Conservation (phyloP, 2,329 filamentous ascomycete species). For the Fusarium sp. region DNA sequence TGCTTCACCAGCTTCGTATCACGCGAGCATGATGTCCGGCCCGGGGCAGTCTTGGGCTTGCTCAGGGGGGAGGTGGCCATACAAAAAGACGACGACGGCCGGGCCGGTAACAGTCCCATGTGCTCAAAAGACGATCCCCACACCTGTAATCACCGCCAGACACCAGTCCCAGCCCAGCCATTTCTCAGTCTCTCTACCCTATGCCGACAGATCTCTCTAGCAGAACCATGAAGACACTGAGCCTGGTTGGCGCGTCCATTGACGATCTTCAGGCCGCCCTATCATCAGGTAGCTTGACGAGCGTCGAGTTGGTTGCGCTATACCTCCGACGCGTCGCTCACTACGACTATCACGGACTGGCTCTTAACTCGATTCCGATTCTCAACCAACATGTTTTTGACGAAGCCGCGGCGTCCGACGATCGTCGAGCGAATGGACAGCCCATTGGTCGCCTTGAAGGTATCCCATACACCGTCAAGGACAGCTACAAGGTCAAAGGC, state of each 20-base stretch:
- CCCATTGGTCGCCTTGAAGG: conserved; percentile 56
- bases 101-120: neutral
- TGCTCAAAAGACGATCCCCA: neutral
- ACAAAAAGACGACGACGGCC: neutral
- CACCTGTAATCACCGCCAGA: neutral
- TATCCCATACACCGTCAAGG: conserved; percentile 69
- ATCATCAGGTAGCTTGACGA: conserved; percentile 26
- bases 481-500: conserved; percentile 65
- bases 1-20: neutral
- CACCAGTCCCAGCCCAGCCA: neutral
- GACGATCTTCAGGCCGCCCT: conserved; percentile 42
- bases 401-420: neutral
- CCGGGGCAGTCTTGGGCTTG: neutral
- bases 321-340: conserved; percentile 42
- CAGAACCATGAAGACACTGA: conserved; percentile 5
- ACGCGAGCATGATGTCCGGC: neutral
- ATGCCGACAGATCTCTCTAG: neutral
- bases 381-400: neutral
- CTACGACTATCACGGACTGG: conserved; percentile 39
- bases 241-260: conserved; percentile 43
- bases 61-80: neutral
- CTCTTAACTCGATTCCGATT: conserved; percentile 13
- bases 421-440: conserved; percentile 17
- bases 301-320: conserved; percentile 42
- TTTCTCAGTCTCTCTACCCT: neutral